Conservation (phyloP, 331 rosid genomes). For the Arachis monticola region DNA sequence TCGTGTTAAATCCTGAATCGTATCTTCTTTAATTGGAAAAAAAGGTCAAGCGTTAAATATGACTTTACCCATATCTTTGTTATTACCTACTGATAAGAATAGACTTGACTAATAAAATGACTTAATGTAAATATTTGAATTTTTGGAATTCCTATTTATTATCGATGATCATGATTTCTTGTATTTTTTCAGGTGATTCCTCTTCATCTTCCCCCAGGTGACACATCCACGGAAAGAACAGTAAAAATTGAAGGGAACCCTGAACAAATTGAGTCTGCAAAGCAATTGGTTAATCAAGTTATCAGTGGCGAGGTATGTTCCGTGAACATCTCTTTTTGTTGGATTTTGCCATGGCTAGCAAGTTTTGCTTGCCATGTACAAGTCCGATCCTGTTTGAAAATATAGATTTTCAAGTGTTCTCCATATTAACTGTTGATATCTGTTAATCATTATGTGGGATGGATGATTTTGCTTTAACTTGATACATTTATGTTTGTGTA, state of each 20-base stretch:
- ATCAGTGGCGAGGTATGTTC: constrained; percentile 88
- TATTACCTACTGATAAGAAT: background rate
- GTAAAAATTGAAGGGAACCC: constrained; percentile 85
- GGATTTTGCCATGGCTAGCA: constrained; percentile 38
- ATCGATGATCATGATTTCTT: background rate
- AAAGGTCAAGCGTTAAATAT: background rate
- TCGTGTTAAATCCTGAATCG: background rate
- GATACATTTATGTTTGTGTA: background rate
- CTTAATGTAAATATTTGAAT: background rate
- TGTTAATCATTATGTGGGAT: constrained; percentile 20
- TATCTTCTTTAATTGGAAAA: no score
- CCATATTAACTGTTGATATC: constrained; percentile 14
- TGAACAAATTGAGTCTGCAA: constrained; percentile 91
- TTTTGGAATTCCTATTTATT: background rate
- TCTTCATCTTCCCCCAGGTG: constrained; percentile 98
- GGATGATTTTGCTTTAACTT: constrained; percentile 19
- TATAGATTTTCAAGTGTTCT: background rate
- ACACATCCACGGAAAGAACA: constrained; percentile 83
- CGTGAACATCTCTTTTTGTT: constrained; percentile 16
- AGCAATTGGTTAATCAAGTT: constrained; percentile 84
- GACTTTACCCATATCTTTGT: background rate
- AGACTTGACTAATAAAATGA: background rate
- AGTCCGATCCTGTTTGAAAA: constrained; percentile 10
- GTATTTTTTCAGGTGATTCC: constrained; percentile 79
- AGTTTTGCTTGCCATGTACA: constrained; percentile 28